Evolutionary conservation across 257 asterid species (phyloP), one percentile per base, ranked within the genome.

Genomic region (Solanum appendiculatum): DNA sequence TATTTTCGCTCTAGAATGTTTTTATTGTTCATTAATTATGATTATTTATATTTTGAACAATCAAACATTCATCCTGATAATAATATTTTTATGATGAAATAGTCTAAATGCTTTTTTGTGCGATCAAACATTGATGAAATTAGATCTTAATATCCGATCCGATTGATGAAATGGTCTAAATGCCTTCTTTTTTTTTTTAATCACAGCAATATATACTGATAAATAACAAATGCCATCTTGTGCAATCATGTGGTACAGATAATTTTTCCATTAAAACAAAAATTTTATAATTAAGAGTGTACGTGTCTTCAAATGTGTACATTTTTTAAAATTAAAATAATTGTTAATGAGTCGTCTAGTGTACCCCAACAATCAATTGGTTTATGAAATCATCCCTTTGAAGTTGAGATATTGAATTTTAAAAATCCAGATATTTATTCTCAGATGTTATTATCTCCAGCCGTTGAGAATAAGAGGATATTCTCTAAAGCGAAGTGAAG

Each of bases 401-500:
- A 80, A 46, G 85, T 9, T 3, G 27, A 27, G 40, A 44, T 16
- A 80, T 46, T 80, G 27, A 29, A 46, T 37, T 27, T 1, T 2
- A 46, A 7, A 7, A 14, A 25, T 13, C 1, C 0, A 44, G 15
- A 44, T 44, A 42, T 27, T 78, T 44, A 42, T 25, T 3, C 2
- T 34, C 7, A 14, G 2, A 77, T 15, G 9, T 44, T 16, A 44
- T 42, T 15, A 25, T 78, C 5, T 40, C n/a, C 23, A 0, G 0
- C 0, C 0, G 5, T 15, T 77, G 34, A 77, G 15, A 18, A 16
- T 18, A 0, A 2, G 0, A 51, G 3, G 3, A 18, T 51, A 0
- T 16, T 51, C 0, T 51, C 5, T 16, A 5, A 51, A 3, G 0
- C 3, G 9, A 9, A 51, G 23, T 48, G 1, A 51, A 51, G 1